phyloP scores from a whole-genome alignment of 73 alveolate genomes.

The Paramecium biaurelia region DNA sequence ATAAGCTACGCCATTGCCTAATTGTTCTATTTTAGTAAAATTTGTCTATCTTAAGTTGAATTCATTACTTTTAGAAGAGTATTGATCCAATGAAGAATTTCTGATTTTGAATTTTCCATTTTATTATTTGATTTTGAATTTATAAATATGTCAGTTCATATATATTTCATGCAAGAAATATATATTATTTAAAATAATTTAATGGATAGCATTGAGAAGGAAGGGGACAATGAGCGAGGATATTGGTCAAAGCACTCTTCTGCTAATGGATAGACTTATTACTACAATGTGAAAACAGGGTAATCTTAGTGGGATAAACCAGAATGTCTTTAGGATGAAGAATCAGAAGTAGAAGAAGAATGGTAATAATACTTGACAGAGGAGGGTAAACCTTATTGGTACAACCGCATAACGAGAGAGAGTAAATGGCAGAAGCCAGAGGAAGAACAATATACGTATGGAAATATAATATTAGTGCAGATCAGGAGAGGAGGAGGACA shows the following conservation, averaged over 20 bases:
- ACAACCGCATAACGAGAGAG: not conserved
- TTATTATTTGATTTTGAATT: not conserved
- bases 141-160: not conserved
- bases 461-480: not conserved
- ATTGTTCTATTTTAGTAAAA: not conserved
- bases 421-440: constrained; percentile 51
- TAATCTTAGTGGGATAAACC: constrained; percentile 44
- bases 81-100: not conserved
- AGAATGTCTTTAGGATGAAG: constrained; percentile 14
- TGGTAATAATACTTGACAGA: constrained; percentile 46
- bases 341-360: constrained; percentile 36
- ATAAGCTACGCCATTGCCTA: constrained; percentile 12
- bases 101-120: constrained; percentile 32
- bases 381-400: constrained; percentile 48
- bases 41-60: not conserved
- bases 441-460: not conserved
- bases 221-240: not conserved
- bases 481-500: not conserved
- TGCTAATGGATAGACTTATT: not conserved
- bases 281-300: constrained; percentile 42
- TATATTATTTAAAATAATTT: not conserved
- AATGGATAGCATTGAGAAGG: not conserved
- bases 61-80: not conserved
- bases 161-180: not conserved
- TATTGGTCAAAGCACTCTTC: constrained; percentile 43